These are phyloP conservation scores for Melanopsichium pennsylvanicum DNA, from an alignment of 1,284 basidiomycete species.

Conservation along the genomic window DNA sequence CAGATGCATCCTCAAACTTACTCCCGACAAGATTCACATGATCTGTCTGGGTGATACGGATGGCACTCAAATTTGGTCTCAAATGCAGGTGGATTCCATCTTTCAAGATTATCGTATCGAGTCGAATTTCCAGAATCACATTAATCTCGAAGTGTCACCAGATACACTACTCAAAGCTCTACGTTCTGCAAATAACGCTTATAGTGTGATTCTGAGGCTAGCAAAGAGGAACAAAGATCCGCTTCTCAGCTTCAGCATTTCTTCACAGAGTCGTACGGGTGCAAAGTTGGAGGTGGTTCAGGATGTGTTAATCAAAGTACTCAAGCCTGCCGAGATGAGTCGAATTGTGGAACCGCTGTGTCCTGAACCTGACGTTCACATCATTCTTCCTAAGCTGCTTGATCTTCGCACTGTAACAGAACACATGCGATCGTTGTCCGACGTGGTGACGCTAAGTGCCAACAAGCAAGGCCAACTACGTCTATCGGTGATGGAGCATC, in stretches of 20 bases:
- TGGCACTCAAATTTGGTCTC: slow-evolving; percentile 65
- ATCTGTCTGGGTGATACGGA: slow-evolving; percentile 60
- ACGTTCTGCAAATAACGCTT: slow-evolving; percentile 52
- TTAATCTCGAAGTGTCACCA: slow-evolving; percentile 65
- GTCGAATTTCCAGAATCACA: slow-evolving; percentile 65
- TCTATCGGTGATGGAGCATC: slow-evolving; percentile 43
- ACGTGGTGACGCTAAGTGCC: slow-evolving; percentile 52
- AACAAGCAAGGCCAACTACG: slow-evolving; percentile 52
- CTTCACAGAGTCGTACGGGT: slow-evolving; percentile 50
- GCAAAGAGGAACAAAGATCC: slow-evolving; percentile 63
- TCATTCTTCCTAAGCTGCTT: slow-evolving; percentile 58
- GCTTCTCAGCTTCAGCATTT: slow-evolving; percentile 60
- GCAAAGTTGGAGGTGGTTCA: slow-evolving; percentile 60
- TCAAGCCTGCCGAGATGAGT: slow-evolving; percentile 61
- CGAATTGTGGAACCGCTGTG: slow-evolving; percentile 62
- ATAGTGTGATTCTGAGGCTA: slow-evolving; percentile 57
- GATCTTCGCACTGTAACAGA: slow-evolving; percentile 61
- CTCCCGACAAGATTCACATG: slow-evolving; percentile 57
- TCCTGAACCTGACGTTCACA: slow-evolving; percentile 61
- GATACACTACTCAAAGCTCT: slow-evolving; percentile 63
- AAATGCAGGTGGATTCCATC: slow-evolving; percentile 52
- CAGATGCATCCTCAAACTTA: slow-evolving; percentile 62
- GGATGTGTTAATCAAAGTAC: slow-evolving; percentile 63
- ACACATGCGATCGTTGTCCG: slow-evolving; percentile 59
- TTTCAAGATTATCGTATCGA: slow-evolving; percentile 62